A percentile compares a stretch with the other conserved stretches of the same genome.
Evolutionary conservation across 1,139 yeast species (phyloP).

Genomic region (Magnusiomyces ingens): DNA sequence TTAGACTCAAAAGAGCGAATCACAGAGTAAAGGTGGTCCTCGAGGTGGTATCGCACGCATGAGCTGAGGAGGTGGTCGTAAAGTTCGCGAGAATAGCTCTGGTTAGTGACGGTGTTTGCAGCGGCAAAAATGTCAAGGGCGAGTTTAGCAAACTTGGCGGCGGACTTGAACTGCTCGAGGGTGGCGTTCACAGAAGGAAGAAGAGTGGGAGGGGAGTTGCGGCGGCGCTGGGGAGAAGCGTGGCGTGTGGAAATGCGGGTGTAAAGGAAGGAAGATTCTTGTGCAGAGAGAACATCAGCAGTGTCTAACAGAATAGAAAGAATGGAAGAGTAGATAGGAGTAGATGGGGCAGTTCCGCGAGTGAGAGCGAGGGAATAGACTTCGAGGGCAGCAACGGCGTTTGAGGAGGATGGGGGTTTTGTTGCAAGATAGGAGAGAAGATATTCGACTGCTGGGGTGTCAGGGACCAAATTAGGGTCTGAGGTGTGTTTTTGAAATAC

Average conservation of each 20-base stretch:
- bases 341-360: slow-evolving; percentile 23
- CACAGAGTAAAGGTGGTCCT: slow-evolving; percentile 12
- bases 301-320: slow-evolving; percentile 25
- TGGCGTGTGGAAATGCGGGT: slow-evolving; percentile 11
- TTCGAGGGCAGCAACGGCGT: slow-evolving; percentile 14
- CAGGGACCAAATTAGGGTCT: slow-evolving; percentile 13
- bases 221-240: neutral
- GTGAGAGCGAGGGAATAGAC: slow-evolving; percentile 18
- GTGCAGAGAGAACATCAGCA: slow-evolving; percentile 17
- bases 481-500: slow-evolving; percentile 17
- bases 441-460: slow-evolving; percentile 12
- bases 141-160: slow-evolving; percentile 21
- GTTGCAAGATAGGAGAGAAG: slow-evolving; percentile 7
- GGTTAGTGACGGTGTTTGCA: slow-evolving; percentile 23
- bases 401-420: slow-evolving; percentile 15
- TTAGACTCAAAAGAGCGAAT: slow-evolving; percentile 12
- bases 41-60: slow-evolving; percentile 16
- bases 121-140: slow-evolving; percentile 29
- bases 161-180: slow-evolving; percentile 18
- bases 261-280: slow-evolving; percentile 12
- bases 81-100: slow-evolving; percentile 18
- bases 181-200: slow-evolving; percentile 5
- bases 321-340: slow-evolving; percentile 29
- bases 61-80: slow-evolving; percentile 20
- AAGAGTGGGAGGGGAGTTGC: slow-evolving; percentile 11